Conservation (phyloP, 441 rosid species). For the Corymbia calophylla region DNA sequence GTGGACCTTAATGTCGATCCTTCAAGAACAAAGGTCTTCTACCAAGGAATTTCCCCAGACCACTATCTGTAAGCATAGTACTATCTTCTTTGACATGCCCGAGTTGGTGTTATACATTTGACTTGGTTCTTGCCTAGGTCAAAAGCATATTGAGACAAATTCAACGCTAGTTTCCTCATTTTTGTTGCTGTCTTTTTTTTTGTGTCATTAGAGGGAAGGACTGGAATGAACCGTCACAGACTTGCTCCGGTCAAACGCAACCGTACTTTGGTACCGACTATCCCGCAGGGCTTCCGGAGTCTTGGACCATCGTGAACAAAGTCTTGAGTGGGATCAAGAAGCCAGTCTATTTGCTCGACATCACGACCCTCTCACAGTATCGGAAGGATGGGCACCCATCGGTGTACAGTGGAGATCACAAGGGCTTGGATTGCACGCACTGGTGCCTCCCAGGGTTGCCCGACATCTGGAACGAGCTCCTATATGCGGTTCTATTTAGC, state of each 20-base stretch:
- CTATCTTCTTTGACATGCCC: neutral
- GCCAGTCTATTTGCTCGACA: neutral
- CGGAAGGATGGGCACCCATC: constrained; percentile 60
- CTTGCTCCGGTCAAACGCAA: neutral
- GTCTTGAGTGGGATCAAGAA: neutral
- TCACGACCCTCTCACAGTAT: constrained; percentile 34
- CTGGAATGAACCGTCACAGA: neutral
- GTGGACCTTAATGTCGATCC: neutral
- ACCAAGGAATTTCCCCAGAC: constrained; percentile 1
- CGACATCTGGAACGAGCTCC: constrained; percentile 74
- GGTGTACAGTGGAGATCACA: constrained; percentile 28
- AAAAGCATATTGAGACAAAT: neutral
- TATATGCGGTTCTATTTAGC: constrained; percentile 18
- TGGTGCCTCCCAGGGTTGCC: constrained; percentile 92
- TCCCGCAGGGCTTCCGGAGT: neutral
- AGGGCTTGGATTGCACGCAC: constrained; percentile 58
- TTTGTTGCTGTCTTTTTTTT: neutral
- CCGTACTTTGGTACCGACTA: neutral
- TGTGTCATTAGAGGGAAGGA: neutral
- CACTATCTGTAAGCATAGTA: neutral
- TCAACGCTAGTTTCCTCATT: neutral
- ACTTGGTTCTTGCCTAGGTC: neutral
- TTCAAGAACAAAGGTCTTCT: neutral
- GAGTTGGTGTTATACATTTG: neutral
- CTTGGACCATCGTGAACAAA: neutral